A percentile compares a stretch with the other conserved stretches of the same genome.
Evolutionary conservation across 805 yeast species (phyloP).

Genomic region (Starmera pachycereana): DNA sequence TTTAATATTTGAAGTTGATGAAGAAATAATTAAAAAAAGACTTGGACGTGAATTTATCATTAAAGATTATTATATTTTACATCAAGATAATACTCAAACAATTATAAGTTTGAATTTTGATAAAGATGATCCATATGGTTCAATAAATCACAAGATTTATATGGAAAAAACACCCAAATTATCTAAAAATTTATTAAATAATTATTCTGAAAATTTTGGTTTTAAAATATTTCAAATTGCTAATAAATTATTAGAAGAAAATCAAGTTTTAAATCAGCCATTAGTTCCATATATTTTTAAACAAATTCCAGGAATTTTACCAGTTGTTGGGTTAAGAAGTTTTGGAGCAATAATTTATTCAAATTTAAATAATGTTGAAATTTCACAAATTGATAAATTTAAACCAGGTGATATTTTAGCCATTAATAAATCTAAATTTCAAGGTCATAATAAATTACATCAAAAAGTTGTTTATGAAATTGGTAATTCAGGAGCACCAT

Average conservation of each 20-base stretch:
- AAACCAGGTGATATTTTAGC: conserved; percentile 80
- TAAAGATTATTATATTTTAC: conserved; percentile 62
- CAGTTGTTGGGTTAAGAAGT: conserved; percentile 54
- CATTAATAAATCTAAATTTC: conserved; percentile 65
- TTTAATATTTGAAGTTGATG: conserved; percentile 57
- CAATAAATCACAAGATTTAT: conserved; percentile 27
- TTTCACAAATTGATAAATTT: conserved; percentile 48
- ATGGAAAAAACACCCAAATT: conserved; percentile 33
- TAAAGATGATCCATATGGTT: conserved; percentile 38
- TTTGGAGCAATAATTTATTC: conserved; percentile 67
- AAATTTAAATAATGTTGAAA: conserved; percentile 37
- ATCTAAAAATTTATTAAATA: conserved; percentile 38
- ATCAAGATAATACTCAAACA: conserved; percentile 62
- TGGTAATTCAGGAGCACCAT: conserved; percentile 47
- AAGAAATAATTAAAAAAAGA: conserved; percentile 43
- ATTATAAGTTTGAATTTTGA: conserved; percentile 50
- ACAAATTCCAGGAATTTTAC: conserved; percentile 33
- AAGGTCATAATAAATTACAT: conserved; percentile 46
- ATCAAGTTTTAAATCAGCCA: conserved; percentile 14
- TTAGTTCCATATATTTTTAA: conserved; percentile 27
- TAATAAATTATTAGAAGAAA: conserved; percentile 16
- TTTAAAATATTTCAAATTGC: conserved; percentile 37
- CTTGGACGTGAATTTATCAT: conserved; percentile 35
- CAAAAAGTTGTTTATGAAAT: conserved; percentile 47
- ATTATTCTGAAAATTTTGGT: conserved; percentile 42